These are phyloP conservation scores for Leishmania martiniquensis DNA, from an alignment of 208 protist species.

Conservation along the genomic window DNA sequence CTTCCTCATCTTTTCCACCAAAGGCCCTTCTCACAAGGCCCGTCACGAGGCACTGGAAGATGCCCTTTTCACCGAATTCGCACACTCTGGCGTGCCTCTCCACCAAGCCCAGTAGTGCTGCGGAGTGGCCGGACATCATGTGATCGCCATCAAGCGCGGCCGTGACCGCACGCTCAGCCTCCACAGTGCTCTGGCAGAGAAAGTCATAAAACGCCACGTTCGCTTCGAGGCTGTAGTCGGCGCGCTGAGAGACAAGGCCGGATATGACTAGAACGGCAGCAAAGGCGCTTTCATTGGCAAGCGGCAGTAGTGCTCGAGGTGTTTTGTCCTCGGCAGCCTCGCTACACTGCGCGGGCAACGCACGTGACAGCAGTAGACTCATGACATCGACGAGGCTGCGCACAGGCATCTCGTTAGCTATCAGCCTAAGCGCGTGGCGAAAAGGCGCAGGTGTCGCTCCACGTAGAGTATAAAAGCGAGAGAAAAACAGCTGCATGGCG, in stretches of 20 bases:
- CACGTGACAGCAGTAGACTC: slow-evolving; percentile 11
- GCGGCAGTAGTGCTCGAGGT: not conserved
- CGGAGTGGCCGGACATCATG: not conserved
- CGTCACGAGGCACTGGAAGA: slow-evolving; percentile 9
- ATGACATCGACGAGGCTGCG: slow-evolving; percentile 16
- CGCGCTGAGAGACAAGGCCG: slow-evolving; percentile 9
- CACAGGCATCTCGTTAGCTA: slow-evolving; percentile 7
- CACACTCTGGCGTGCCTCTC: slow-evolving; percentile 21
- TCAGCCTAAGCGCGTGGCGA: slow-evolving; percentile 17
- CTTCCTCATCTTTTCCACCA: slow-evolving; percentile 11
- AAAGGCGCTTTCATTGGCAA: slow-evolving; percentile 5
- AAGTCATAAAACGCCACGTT: slow-evolving; percentile 1
- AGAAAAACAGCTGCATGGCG: slow-evolving; percentile 21
- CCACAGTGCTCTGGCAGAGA: not conserved
- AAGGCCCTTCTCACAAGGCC: slow-evolving; percentile 20
- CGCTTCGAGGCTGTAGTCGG: slow-evolving; percentile 13
- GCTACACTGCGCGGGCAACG: not conserved
- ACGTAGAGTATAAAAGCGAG: slow-evolving; percentile 26
- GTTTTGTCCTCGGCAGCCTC: not conserved
- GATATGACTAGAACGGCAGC: slow-evolving; percentile 15
- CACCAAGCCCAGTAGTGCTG: slow-evolving; percentile 14
- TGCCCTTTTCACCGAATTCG: not conserved
- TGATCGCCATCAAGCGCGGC: slow-evolving; percentile 12
- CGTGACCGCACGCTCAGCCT: slow-evolving; percentile 13
- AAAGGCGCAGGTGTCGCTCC: slow-evolving; percentile 20